Percentiles rank a stretch among this genome's conserved stretches.
phyloP scores from a whole-genome alignment of 768 basidiomycete genomes.

The Suillus variegatus region DNA sequence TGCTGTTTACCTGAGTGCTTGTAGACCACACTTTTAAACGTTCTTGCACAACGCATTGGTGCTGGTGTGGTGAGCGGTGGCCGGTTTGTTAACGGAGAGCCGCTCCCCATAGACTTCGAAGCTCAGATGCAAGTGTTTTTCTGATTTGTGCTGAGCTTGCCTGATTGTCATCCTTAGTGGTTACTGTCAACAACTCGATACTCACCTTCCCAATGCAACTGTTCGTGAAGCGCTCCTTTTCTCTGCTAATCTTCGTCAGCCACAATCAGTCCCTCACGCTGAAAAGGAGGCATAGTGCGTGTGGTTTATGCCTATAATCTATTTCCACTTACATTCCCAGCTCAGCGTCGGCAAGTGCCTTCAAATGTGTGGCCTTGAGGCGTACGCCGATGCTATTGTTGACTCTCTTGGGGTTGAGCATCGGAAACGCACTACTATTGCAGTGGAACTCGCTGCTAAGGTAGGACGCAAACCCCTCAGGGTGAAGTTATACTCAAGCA shows the following conservation, averaged over 20 bases:
- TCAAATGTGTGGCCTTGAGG: constrained; percentile 60
- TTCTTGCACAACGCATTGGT: constrained; percentile 46
- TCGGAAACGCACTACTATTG: constrained; percentile 55
- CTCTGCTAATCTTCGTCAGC: constrained; percentile 76
- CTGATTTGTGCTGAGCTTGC: constrained; percentile 17
- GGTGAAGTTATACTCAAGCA: background rate
- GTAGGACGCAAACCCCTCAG: constrained; percentile 24
- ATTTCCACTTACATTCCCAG: background rate
- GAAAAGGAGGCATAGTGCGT: constrained; percentile 80
- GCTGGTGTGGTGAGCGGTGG: constrained; percentile 51
- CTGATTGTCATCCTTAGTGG: constrained; percentile 42
- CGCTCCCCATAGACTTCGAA: constrained; percentile 54
- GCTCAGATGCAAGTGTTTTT: constrained; percentile 49
- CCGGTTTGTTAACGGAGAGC: constrained; percentile 53
- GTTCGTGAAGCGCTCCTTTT: constrained; percentile 76
- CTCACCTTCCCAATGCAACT: constrained; percentile 69
- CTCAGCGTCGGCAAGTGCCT: constrained; percentile 50
- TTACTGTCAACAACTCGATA: constrained; percentile 82
- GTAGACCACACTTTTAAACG: constrained; percentile 58
- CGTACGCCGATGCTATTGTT: constrained; percentile 58
- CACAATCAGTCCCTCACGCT: constrained; percentile 51
- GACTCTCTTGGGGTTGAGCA: constrained; percentile 48
- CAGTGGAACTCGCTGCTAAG: constrained; percentile 55
- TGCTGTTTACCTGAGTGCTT: background rate
- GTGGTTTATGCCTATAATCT: background rate